Evolutionary conservation across 768 basidiomycete species (phyloP).

Genomic region (Leccinum disarticulatum): DNA sequence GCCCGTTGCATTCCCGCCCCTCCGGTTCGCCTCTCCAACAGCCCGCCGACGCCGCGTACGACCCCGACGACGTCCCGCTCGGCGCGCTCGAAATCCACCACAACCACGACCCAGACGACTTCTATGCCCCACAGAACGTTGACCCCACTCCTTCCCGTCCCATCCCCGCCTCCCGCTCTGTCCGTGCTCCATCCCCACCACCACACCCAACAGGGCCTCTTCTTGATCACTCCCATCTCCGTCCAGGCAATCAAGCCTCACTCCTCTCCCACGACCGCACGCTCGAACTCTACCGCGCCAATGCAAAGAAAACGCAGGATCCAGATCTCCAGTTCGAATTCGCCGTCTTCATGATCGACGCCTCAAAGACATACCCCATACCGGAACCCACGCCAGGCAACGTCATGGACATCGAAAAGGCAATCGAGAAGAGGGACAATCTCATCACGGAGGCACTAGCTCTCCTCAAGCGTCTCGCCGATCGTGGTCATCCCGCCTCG

Average conservation of each 20-base stretch:
- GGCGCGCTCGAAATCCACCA: constrained; percentile 28
- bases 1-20: constrained; percentile 8
- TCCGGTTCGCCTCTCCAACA: constrained; percentile 27
- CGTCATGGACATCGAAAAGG: constrained; percentile 77
- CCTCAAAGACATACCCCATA: constrained; percentile 85
- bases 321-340: constrained; percentile 98
- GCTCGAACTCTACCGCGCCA: constrained; percentile 93
- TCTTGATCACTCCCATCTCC: constrained; percentile 89
- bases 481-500: constrained; percentile 89
- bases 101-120: constrained; percentile 43
- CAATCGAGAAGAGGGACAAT: constrained; percentile 80
- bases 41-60: constrained; percentile 34
- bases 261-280: constrained; percentile 95
- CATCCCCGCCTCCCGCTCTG: constrained; percentile 48
- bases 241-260: constrained; percentile 89
- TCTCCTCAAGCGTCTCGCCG: constrained; percentile 88
- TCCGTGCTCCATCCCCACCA: constrained; percentile 67
- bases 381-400: constrained; percentile 69
- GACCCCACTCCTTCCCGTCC: constrained; percentile 35
- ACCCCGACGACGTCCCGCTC: constrained; percentile 42
- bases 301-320: constrained; percentile 98
- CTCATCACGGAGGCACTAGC: constrained; percentile 84
- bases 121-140: constrained; percentile 29
- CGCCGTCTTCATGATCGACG: constrained; percentile 98
- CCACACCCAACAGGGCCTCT: constrained; percentile 53